A percentile compares a stretch with the other conserved stretches of the same genome.
Evolutionary conservation across 768 basidiomycete species (phyloP).

Genomic region (Coprinellus micaceus): DNA sequence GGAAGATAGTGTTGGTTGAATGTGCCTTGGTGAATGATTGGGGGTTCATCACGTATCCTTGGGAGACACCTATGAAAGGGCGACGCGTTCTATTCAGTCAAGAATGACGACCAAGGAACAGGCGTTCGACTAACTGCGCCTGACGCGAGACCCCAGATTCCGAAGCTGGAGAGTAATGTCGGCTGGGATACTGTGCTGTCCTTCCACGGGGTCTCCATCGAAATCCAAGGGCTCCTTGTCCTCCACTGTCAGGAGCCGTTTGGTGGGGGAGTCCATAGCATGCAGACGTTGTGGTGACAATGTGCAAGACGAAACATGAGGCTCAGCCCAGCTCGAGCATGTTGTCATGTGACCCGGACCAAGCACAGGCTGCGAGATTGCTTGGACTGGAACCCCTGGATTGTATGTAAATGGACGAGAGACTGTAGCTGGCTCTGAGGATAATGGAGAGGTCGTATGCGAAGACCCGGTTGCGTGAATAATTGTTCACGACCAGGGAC

Average conservation of each 20-base stretch:
- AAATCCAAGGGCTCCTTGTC: not conserved
- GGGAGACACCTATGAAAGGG: constrained; percentile 46
- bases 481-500: too few species aligned
- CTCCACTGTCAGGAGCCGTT: constrained; percentile 27
- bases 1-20: constrained; percentile 43
- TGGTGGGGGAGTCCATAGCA: constrained; percentile 12
- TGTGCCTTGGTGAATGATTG: constrained; percentile 37
- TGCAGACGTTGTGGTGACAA: too few species aligned
- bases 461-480: too few species aligned
- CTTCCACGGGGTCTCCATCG: too few species aligned
- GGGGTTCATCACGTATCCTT: constrained; percentile 50
- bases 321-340: too few species aligned
- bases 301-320: too few species aligned
- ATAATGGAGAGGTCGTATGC: too few species aligned
- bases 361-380: too few species aligned
- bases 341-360: too few species aligned
- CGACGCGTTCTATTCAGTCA: constrained; percentile 27
- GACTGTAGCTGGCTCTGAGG: too few species aligned
- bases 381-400: not conserved
- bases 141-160: constrained; percentile 52
- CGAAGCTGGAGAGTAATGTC: constrained; percentile 55
- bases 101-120: constrained; percentile 8
- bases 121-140: constrained; percentile 48
- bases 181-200: constrained; percentile 33
- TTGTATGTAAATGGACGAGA: not conserved